A percentile compares a stretch with the other conserved stretches of the same genome.
Conservation (phyloP, 2,329 filamentous ascomycete genomes). For the Tolypocladium ophioglossoides region DNA sequence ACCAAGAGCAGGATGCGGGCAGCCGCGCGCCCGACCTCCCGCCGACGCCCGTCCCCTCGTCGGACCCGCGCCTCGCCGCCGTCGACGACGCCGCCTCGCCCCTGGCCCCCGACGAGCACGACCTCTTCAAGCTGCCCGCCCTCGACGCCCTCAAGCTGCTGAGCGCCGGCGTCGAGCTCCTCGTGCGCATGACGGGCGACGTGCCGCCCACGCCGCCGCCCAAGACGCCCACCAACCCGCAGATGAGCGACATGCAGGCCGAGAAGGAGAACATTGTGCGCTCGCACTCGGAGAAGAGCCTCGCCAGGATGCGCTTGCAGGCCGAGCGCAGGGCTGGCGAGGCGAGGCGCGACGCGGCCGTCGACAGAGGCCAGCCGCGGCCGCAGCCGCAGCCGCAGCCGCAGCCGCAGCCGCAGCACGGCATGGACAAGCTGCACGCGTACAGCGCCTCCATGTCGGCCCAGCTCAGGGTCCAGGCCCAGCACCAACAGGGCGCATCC, state of each 20-base stretch:
- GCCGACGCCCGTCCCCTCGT: conserved; percentile 30
- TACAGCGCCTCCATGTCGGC: conserved; percentile 16
- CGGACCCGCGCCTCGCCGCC: conserved; percentile 22
- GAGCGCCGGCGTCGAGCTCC: conserved; percentile 57
- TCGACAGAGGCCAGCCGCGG: background rate
- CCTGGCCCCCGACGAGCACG: conserved; percentile 33
- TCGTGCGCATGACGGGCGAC: conserved; percentile 66
- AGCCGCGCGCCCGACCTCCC: conserved; percentile 16
- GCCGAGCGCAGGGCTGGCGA: conserved; percentile 19
- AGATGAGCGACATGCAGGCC: conserved; percentile 51
- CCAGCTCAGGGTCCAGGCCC: conserved; percentile 14
- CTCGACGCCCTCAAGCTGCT: conserved; percentile 70
- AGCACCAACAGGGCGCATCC: background rate
- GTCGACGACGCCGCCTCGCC: conserved; percentile 13
- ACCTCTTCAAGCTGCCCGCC: conserved; percentile 64
- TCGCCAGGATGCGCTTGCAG: conserved; percentile 33
- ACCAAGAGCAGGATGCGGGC: background rate
- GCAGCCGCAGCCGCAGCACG: background rate
- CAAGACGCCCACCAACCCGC: conserved; percentile 51
- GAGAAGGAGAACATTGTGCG: conserved; percentile 52
- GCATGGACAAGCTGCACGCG: conserved; percentile 12
- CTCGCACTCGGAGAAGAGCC: conserved; percentile 44
- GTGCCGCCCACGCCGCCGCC: conserved; percentile 70
- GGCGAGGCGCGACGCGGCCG: background rate
- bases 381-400: background rate